Conservation (phyloP, 2,329 filamentous ascomycete genomes). For the Stagonosporopsis rhizophila region DNA sequence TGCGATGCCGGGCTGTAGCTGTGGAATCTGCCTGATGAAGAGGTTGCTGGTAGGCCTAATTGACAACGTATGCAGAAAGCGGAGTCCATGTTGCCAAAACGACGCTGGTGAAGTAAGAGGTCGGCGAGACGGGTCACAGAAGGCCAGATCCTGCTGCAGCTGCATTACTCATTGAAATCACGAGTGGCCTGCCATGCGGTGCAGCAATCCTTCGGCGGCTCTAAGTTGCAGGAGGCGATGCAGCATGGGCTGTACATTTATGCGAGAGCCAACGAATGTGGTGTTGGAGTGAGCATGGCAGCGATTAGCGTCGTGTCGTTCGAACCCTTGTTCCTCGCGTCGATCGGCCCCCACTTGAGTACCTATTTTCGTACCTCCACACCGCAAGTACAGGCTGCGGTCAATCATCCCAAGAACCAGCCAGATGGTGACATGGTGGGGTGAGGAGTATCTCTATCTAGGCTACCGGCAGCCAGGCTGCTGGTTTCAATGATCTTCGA, state of each 20-base stretch:
- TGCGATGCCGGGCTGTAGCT: constrained; percentile 20
- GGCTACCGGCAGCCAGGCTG: constrained; percentile 7
- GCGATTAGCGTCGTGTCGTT: neutral
- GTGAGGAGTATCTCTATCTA: neutral
- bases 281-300: constrained; percentile 5
- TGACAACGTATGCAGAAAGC: constrained; percentile 17
- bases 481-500: neutral
- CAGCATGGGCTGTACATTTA: constrained; percentile 1
- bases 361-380: constrained; percentile 17
- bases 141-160: constrained; percentile 7
- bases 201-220: constrained; percentile 3
- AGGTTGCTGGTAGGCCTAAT: constrained; percentile 21
- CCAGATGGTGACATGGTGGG: constrained; percentile 1
- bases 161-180: neutral
- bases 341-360: constrained; percentile 15
- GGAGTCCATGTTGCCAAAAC: constrained; percentile 20
- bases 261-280: constrained; percentile 14
- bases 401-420: constrained; percentile 5
- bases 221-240: constrained; percentile 9
- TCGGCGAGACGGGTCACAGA: constrained; percentile 13
- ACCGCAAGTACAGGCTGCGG: constrained; percentile 15
- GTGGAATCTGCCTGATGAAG: constrained; percentile 32
- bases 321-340: constrained; percentile 7
- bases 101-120: constrained; percentile 25
- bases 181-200: constrained; percentile 6